Evolutionary conservation across 192 early-diverging fungal species (phyloP).

Genomic region (Bifiguratus adelaidae): DNA sequence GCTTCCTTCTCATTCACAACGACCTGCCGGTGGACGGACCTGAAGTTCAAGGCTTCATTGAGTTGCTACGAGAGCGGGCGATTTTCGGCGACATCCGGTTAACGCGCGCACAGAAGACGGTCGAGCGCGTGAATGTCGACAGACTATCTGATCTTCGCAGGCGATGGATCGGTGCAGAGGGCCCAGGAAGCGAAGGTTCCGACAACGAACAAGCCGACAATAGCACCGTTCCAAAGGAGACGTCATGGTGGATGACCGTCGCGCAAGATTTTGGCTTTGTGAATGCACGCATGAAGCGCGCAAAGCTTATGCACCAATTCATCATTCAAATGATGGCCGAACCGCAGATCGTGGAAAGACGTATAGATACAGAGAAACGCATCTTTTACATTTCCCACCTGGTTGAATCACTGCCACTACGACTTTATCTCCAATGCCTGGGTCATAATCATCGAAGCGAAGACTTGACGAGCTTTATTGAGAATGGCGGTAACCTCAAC

Average conservation of each 20-base stretch:
- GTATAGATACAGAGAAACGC: background rate
- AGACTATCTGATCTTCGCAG: too few species aligned
- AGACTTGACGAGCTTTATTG: constrained; percentile 8
- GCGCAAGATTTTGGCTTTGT: constrained; percentile 4
- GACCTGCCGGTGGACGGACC: too few species aligned
- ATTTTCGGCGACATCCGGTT: too few species aligned
- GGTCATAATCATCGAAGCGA: constrained; percentile 3
- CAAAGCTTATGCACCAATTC: constrained; percentile 8
- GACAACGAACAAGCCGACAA: too few species aligned
- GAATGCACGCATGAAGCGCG: constrained; percentile 5
- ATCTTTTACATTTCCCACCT: background rate
- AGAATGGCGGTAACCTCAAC: constrained; percentile 2
- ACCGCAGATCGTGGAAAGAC: too few species aligned
- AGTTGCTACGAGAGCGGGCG: too few species aligned
- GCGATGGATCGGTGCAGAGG: too few species aligned
- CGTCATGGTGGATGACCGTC: constrained; percentile 1
- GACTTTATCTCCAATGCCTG: background rate
- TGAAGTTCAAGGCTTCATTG: too few species aligned
- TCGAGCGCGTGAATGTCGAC: too few species aligned
- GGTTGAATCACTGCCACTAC: background rate
- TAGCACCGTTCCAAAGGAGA: background rate
- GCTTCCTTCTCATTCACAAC: too few species aligned
- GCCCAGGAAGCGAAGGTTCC: too few species aligned
- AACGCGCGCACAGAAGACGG: too few species aligned
- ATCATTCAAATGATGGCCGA: background rate